A percentile compares a stretch with the other conserved stretches of the same genome.
These are phyloP conservation scores for Edaphochlamys debaryana DNA, from an alignment of 139 green algal genomes.

Conservation along the genomic window DNA sequence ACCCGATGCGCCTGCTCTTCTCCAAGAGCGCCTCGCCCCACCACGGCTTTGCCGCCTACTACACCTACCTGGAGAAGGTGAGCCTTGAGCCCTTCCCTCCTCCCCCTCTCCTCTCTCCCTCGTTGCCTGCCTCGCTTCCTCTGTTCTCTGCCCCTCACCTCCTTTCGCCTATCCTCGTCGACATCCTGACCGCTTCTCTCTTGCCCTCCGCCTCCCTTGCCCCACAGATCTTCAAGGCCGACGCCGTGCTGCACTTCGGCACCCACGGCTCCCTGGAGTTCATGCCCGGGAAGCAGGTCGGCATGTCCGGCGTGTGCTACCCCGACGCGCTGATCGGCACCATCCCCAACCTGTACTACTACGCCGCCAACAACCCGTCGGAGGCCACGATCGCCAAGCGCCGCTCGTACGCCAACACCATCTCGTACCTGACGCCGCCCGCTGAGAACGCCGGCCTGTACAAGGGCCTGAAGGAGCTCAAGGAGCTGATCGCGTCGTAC, in stretches of 20 bases:
- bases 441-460: slow-evolving; percentile 99
- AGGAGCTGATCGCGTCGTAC: slow-evolving; percentile 97
- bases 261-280: slow-evolving; percentile 99
- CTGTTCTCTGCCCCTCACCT: too few species aligned
- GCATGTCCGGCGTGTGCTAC: slow-evolving; percentile 98
- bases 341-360: slow-evolving; percentile 99
- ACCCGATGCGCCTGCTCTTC: slow-evolving; percentile 99
- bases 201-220: too few species aligned
- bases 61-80: slow-evolving; percentile 98
- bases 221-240: slow-evolving; percentile 96
- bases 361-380: slow-evolving; percentile 99
- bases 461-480: slow-evolving; percentile 97
- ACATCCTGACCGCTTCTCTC: too few species aligned
- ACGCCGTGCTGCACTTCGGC: slow-evolving; percentile 99
- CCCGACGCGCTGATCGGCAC: slow-evolving; percentile 96
- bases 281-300: slow-evolving; percentile 99
- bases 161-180: too few species aligned
- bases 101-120: too few species aligned
- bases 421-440: slow-evolving; percentile 98
- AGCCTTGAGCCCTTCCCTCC: too few species aligned
- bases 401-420: slow-evolving; percentile 99
- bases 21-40: slow-evolving; percentile 92
- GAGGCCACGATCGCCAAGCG: slow-evolving; percentile 99
- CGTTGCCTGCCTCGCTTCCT: too few species aligned
- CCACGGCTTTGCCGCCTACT: slow-evolving; percentile 99